Percentiles rank a stretch among this genome's conserved stretches.
Conservation (phyloP, 108 stramenopile species). For the Aurantiochytrium sp. region DNA sequence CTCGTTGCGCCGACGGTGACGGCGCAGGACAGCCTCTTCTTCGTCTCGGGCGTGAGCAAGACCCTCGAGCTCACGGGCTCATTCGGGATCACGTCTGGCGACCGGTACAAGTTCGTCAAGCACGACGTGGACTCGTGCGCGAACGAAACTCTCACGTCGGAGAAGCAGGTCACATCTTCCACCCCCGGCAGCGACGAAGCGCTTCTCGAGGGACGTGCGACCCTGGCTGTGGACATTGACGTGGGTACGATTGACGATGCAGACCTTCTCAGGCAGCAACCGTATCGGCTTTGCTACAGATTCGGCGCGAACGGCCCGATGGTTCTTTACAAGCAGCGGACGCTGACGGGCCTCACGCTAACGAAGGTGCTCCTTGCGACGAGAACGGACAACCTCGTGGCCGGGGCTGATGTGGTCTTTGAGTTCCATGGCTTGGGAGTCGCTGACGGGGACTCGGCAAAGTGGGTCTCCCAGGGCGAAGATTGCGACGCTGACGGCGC, state of each 20-base stretch:
- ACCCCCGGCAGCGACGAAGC: neutral
- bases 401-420: neutral
- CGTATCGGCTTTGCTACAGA: neutral
- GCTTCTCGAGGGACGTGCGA: neutral
- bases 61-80: neutral
- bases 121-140: neutral
- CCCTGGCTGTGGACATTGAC: neutral
- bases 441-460: neutral
- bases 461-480: neutral
- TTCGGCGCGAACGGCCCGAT: neutral
- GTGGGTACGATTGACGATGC: neutral
- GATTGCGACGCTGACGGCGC: neutral
- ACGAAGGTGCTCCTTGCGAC: neutral
- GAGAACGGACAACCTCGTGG: neutral
- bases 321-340: neutral
- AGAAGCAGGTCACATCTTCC: too few relatives aligned
- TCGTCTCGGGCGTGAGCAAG: neutral
- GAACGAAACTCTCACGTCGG: too few relatives aligned
- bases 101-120: neutral
- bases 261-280: neutral
- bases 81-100: neutral
- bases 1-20: neutral
- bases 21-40: neutral
- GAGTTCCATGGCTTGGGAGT: neutral
- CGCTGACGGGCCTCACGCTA: neutral